Evolutionary conservation across 805 yeast genomes (phyloP).

Genomic region (Metschnikowia lochheadii): DNA sequence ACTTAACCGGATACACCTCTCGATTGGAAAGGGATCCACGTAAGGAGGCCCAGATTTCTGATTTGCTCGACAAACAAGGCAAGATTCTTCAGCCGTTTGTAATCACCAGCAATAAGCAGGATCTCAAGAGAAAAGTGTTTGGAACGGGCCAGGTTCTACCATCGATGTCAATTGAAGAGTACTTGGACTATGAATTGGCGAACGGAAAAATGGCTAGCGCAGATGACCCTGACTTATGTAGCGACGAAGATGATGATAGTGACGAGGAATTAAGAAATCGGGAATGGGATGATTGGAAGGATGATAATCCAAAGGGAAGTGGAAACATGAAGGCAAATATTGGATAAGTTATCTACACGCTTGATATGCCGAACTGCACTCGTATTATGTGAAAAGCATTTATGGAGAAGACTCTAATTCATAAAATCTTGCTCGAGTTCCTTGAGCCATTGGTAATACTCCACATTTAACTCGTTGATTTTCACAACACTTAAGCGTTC

Average conservation of each 20-base stretch:
- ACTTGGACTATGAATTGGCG: conserved; percentile 76
- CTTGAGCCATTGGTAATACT: conserved; percentile 35
- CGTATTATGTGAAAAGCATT: not conserved
- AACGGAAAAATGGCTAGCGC: conserved; percentile 73
- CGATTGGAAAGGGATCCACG: conserved; percentile 52
- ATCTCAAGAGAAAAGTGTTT: conserved; percentile 60
- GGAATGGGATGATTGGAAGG: conserved; percentile 92
- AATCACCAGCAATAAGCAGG: conserved; percentile 51
- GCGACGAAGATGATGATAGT: conserved; percentile 56
- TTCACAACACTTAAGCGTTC: conserved; percentile 20
- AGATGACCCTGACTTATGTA: conserved; percentile 36
- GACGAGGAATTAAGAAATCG: conserved; percentile 74
- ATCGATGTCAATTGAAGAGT: conserved; percentile 91
- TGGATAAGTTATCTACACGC: conserved; percentile 23
- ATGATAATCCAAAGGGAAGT: conserved; percentile 78
- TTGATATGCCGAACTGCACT: not conserved
- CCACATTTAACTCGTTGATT: conserved; percentile 28
- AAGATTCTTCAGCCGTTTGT: conserved; percentile 83
- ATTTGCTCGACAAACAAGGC: conserved; percentile 63
- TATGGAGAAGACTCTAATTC: not conserved
- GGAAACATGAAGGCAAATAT: conserved; percentile 68
- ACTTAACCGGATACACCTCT: conserved; percentile 55
- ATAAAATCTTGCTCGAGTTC: conserved; percentile 26
- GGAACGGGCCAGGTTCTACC: conserved; percentile 94
- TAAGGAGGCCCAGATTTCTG: conserved; percentile 20